Percentiles rank a stretch among this genome's conserved stretches.
Evolutionary conservation across 176 grass and related monocot genomes (phyloP).

Genomic region (Cymbopogon citratus): DNA sequence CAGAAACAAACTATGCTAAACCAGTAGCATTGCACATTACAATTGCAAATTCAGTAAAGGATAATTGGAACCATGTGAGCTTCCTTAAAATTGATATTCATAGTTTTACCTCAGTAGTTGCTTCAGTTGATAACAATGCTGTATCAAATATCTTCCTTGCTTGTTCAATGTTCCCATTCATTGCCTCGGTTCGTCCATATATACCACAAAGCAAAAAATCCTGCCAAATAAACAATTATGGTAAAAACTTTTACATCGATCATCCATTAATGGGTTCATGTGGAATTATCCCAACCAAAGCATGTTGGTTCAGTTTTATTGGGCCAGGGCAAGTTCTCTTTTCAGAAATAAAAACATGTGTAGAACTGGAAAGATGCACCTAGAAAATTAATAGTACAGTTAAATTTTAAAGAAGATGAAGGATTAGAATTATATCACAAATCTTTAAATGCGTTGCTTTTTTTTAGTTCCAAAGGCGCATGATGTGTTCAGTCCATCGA

Average conservation of each 20-base stretch:
- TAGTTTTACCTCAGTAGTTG: conserved; percentile 57
- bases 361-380: background rate
- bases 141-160: conserved; percentile 98
- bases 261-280: background rate
- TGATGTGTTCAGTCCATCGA: background rate
- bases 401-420: background rate
- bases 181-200: conserved; percentile 79
- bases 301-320: background rate
- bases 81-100: conserved; percentile 15
- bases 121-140: conserved; percentile 76
- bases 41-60: background rate
- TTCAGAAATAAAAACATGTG: background rate
- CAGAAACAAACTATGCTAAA: background rate
- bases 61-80: conserved; percentile 7
- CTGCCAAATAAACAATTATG: conserved; percentile 29
- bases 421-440: background rate
- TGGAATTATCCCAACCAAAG: background rate
- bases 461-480: conserved; percentile 2
- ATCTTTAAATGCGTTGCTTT: background rate
- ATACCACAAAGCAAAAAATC: conserved; percentile 90
- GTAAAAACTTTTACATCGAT: background rate
- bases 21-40: conserved; percentile 12
- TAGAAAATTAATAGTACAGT: background rate
- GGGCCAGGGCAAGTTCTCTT: background rate
- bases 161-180: conserved; percentile 71